Evolutionary conservation across 148 eudicot species (phyloP).

Genomic region (Nyssa sinensis): DNA sequence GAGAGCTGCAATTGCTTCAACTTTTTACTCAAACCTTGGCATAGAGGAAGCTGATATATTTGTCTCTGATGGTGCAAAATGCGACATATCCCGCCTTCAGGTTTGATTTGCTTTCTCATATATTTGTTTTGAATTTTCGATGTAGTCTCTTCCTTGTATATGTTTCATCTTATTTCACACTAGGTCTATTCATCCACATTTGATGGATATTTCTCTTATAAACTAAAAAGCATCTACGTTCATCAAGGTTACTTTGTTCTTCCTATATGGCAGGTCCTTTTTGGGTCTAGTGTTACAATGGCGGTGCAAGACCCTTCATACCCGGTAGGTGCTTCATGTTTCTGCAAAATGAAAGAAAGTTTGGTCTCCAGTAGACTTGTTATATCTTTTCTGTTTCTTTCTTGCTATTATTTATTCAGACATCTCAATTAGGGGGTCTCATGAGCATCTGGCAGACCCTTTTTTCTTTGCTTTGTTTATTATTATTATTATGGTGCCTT

Average conservation of each 20-base stretch:
- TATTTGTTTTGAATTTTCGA: not conserved
- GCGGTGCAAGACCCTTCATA: conserved; percentile 93
- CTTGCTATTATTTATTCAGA: not conserved
- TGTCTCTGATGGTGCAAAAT: conserved; percentile 96
- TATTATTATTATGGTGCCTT: not conserved
- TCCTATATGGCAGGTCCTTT: conserved; percentile 58
- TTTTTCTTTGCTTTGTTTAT: not conserved
- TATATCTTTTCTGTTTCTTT: not conserved
- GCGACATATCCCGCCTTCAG: conserved; percentile 96
- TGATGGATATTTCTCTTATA: too few species aligned
- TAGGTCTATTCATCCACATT: not conserved
- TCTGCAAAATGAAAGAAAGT: not conserved
- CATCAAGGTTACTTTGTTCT: not conserved
- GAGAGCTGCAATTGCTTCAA: conserved; percentile 77
- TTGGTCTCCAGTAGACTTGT: not conserved
- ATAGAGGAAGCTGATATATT: conserved; percentile 86
- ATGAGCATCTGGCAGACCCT: not conserved
- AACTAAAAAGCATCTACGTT: not conserved
- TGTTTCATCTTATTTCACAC: not conserved
- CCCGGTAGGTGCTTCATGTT: conserved; percentile 45
- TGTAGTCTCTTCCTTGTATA: conserved; percentile 1
- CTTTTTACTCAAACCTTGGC: conserved; percentile 65
- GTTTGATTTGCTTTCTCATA: conserved; percentile 28
- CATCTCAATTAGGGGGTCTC: not conserved
- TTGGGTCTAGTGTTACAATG: conserved; percentile 77